Evolutionary conservation across 345 rosid genomes (phyloP), one percentile per base, ranked within the genome.

Genomic region (Murraya paniculata): DNA sequence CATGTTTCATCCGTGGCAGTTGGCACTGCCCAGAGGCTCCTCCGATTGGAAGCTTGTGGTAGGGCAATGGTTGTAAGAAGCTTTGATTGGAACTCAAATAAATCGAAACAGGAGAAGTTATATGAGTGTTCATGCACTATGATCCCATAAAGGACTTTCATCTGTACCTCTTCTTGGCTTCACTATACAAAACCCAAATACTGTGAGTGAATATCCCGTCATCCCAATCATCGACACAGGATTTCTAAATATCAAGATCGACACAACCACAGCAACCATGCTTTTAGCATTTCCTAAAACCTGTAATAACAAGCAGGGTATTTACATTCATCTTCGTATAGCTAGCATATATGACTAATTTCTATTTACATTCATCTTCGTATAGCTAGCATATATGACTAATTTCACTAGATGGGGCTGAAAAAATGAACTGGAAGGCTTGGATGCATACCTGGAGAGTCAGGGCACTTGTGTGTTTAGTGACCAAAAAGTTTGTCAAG

Each of bases 261-360:
- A 89, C 27, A 90, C 82, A 74, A 86, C 89, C 79, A 87, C 92
- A 6, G 90, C 91, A 24, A 90, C 91, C 2, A 89, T 91, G 0
- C 91, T 88, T 85, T 88, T 89, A 31, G 94, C 92, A 82, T 89
- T 90, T 36, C 94, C 92, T 41, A 89, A 77, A 68, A 89, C 94
- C 92, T 90, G 83, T 25, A 75, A 65, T 19, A 2, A 65, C 45
- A 13, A 45, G 50, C 18, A 45, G 50, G 13, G 18, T 45, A 45
- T 45, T 13, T 13, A 45, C 50, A 45, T 33, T 33, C 35, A 33
- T 33, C 35, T 3, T 33, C 35, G 4, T 33, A 33, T 33, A 33
- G 4, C 35, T 33, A 33, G n/a, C n/a, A n/a, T n/a, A n/a, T n/a
- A n/a, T n/a, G n/a, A n/a, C n/a, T n/a, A n/a, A n/a, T n/a, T n/a